phyloP scores from a whole-genome alignment of 352 stramenopile genomes.

The Globisporangium canariense region DNA sequence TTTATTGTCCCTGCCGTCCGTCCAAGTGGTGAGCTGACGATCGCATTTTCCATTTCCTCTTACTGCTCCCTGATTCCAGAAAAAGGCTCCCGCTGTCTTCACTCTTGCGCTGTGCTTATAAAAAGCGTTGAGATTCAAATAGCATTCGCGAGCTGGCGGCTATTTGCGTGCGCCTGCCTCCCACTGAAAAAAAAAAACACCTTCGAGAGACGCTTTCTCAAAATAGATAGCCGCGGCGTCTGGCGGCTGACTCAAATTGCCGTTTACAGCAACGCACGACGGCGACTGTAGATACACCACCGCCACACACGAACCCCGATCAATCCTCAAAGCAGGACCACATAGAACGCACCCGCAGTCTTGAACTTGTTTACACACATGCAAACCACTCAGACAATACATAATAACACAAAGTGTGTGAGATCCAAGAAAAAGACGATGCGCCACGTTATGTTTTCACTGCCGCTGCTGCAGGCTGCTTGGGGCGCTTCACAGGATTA shows the following conservation, averaged over 20 bases:
- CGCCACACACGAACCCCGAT: too few relatives aligned
- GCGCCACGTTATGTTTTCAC: not conserved
- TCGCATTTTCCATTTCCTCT: not conserved
- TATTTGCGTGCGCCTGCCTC: too few relatives aligned
- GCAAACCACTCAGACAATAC: not conserved
- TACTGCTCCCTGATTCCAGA: not conserved
- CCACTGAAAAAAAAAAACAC: not conserved
- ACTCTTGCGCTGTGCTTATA: not conserved
- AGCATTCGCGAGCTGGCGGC: not conserved
- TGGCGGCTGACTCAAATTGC: too few relatives aligned
- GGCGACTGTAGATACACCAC: too few relatives aligned
- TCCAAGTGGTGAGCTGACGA: not conserved
- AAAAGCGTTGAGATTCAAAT: not conserved
- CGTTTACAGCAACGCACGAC: too few relatives aligned
- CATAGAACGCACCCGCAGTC: too few relatives aligned
- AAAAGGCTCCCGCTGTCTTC: not conserved
- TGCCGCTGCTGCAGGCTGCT: conserved; percentile 9
- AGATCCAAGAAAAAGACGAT: too few relatives aligned
- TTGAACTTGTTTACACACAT: too few relatives aligned
- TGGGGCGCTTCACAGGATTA: conserved; percentile 56
- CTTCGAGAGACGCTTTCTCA: not conserved
- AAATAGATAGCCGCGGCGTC: not conserved
- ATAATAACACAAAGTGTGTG: not conserved
- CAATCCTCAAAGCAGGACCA: too few relatives aligned
- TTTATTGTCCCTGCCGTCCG: not conserved